Conservation (phyloP, 768 basidiomycete genomes). For the Xerocomellus intermedius region DNA sequence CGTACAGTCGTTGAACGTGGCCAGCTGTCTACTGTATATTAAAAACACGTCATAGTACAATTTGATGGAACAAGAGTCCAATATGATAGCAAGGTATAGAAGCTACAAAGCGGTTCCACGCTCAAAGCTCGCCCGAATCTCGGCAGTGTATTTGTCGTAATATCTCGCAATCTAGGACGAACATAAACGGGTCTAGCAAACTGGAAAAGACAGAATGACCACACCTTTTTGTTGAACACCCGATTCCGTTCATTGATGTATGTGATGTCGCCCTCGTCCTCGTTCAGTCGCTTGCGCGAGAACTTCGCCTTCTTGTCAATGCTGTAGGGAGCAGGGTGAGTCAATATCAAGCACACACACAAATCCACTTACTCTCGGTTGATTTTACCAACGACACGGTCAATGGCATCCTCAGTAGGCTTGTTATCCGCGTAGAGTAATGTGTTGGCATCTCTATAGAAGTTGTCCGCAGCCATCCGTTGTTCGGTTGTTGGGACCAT, state of each 20-base stretch:
- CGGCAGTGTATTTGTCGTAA: constrained; percentile 95
- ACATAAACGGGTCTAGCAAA: background rate
- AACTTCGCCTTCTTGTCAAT: constrained; percentile 89
- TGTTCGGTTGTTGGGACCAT: constrained; percentile 57
- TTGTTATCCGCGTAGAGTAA: constrained; percentile 94
- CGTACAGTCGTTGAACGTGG: background rate
- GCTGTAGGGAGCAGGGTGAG: constrained; percentile 38
- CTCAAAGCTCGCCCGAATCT: constrained; percentile 97
- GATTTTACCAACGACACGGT: constrained; percentile 86
- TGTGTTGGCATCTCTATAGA: constrained; percentile 93
- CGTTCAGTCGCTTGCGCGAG: constrained; percentile 85
- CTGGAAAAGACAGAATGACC: constrained; percentile 1
- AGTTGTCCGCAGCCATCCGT: constrained; percentile 67
- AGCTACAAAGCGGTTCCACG: constrained; percentile 87
- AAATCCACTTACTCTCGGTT: constrained; percentile 77
- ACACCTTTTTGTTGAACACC: constrained; percentile 96
- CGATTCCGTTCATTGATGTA: constrained; percentile 99
- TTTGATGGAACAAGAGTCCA: background rate
- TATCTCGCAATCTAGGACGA: constrained; percentile 77
- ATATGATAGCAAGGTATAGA: constrained; percentile 13
- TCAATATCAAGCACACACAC: background rate
- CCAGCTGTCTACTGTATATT: constrained; percentile 3
- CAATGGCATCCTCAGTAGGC: constrained; percentile 93
- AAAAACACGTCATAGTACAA: constrained; percentile 5
- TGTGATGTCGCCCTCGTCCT: constrained; percentile 94